These are phyloP conservation scores for Nidularia pulvinata DNA, from an alignment of 768 basidiomycete genomes.

Conservation along the genomic window DNA sequence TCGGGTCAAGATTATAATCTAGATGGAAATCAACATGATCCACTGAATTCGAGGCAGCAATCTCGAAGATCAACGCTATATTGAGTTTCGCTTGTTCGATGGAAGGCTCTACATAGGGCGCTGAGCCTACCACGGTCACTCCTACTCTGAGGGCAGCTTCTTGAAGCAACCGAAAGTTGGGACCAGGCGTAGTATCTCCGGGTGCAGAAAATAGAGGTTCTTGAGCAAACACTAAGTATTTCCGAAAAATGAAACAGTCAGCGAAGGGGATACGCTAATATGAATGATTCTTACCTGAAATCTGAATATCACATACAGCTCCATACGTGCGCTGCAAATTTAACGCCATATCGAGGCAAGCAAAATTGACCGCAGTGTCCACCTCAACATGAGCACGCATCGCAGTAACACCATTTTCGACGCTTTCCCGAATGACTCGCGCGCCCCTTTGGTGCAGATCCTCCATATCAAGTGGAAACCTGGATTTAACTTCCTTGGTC, in stretches of 20 bases:
- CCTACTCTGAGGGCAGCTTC: slow-evolving; percentile 34
- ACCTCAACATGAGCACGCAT: slow-evolving; percentile 74
- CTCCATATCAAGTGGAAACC: slow-evolving; percentile 36
- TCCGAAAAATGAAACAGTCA: neutral
- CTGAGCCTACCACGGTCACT: slow-evolving; percentile 59
- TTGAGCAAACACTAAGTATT: slow-evolving; percentile 54
- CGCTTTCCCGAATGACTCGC: slow-evolving; percentile 53
- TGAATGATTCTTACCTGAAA: slow-evolving; percentile 39
- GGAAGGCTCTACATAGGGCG: slow-evolving; percentile 63
- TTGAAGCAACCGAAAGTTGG: slow-evolving; percentile 44
- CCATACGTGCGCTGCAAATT: slow-evolving; percentile 42
- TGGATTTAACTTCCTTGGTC: slow-evolving; percentile 49
- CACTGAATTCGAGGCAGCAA: slow-evolving; percentile 33
- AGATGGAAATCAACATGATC: slow-evolving; percentile 64
- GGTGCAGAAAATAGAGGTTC: slow-evolving; percentile 48
- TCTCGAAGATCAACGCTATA: slow-evolving; percentile 48
- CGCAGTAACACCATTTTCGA: slow-evolving; percentile 60
- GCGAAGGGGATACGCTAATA: neutral
- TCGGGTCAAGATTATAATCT: slow-evolving; percentile 61
- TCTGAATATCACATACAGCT: slow-evolving; percentile 52
- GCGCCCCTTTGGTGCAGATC: slow-evolving; percentile 54
- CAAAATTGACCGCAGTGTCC: slow-evolving; percentile 49
- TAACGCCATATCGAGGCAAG: slow-evolving; percentile 54
- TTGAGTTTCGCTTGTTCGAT: slow-evolving; percentile 47
- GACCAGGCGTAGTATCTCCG: slow-evolving; percentile 30